Conservation (phyloP, 108 stramenopile genomes). For the Fragilaria crotonensis region DNA sequence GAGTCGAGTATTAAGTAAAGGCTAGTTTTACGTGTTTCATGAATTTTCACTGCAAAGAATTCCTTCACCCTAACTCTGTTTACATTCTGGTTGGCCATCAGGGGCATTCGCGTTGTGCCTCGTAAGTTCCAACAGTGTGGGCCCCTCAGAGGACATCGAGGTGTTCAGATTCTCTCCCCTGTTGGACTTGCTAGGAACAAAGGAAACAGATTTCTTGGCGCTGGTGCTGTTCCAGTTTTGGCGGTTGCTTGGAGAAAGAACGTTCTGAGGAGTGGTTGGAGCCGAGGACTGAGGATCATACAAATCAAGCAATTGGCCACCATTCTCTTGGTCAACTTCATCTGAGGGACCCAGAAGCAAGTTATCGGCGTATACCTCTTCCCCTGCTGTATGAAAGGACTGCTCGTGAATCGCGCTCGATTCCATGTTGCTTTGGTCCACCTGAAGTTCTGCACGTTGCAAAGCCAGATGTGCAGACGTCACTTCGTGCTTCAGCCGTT, state of each 20-base stretch:
- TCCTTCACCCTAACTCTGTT: conserved; percentile 9
- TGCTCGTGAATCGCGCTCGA: not conserved
- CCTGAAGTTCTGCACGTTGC: conserved; percentile 30
- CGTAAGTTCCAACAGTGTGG: conserved; percentile 3
- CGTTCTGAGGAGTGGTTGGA: not conserved
- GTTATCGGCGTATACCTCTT: not conserved
- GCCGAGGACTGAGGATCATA: not conserved
- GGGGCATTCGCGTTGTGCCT: not conserved
- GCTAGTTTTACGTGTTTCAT: too few species aligned
- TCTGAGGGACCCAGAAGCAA: not conserved
- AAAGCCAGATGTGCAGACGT: conserved; percentile 54
- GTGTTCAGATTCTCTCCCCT: not conserved
- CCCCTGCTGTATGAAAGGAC: not conserved
- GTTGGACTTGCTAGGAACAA: not conserved
- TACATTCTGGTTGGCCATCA: conserved; percentile 6
- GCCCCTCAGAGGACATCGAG: not conserved
- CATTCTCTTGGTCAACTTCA: not conserved
- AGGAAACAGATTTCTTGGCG: not conserved
- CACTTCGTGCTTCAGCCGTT: conserved; percentile 47
- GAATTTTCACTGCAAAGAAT: too few species aligned
- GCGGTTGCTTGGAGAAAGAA: not conserved
- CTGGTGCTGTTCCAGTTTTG: not conserved
- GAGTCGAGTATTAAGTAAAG: too few species aligned
- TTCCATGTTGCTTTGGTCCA: not conserved
- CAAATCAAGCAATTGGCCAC: not conserved